Evolutionary conservation across 306 rosid species (phyloP), one percentile per base, ranked within the genome.

Genomic region (Dalbergia cultrata): DNA sequence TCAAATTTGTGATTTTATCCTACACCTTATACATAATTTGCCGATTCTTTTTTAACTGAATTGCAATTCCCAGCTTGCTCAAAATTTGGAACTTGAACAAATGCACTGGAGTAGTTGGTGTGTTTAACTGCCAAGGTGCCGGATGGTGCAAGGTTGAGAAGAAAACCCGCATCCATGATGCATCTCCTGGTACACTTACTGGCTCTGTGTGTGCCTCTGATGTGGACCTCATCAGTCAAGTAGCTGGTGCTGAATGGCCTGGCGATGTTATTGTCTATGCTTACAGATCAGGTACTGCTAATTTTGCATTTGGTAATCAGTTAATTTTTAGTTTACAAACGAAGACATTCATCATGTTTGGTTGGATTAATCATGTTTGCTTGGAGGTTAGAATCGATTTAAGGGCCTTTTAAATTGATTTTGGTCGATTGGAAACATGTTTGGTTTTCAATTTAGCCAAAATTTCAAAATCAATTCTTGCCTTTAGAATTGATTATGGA

Each of bases 91-190:
- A 96, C 88, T 33, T 96, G 83, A 96, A 96, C 89, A 89, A 90
- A 74, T 93, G 92, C 77, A 76, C 97, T 18, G 99, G 99, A 49
- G 97, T 96, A 16, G 90, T 96, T 67, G 99, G 99, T 63, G 94
- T 93, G 5, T 96, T 93, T 80, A 96, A 96, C 76, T 93, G 99
- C 84, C 99, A 96, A 90, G 99, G 99, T 67, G 99, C 99, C 17
- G 99, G 98, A 8, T 96, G 99, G 99, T 93, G 99, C 93, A 93
- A 91, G 86, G 17, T 85, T 41, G 80, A 78, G 71, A 96, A 93
- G 89, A 93, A 90, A 86, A 93, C 91, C 9, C 91, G 90, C 74
- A 90, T 93, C 80, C 99, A 93, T 13, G 86, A 96, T 41, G 77
- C 80, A 76, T 81, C 97, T 70, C 97, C 97, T 0, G 92, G 90